Evolutionary conservation across 345 rosid species (phyloP).

Genomic region (Sisymbrium irio): DNA sequence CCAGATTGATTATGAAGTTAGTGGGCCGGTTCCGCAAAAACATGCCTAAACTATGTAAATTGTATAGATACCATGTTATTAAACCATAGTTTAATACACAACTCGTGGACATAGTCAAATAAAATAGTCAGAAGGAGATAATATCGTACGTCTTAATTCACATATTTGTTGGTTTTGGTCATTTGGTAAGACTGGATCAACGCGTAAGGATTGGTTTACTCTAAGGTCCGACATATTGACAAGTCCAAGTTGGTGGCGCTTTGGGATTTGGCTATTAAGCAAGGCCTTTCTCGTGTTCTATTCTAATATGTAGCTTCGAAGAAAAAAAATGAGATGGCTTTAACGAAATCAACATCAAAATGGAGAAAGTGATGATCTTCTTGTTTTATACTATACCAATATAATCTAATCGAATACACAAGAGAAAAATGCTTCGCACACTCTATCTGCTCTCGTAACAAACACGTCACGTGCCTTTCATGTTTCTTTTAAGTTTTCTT

Average conservation of each 20-base stretch:
- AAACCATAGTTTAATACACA: not conserved
- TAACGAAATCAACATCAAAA: not conserved
- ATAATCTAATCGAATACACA: not conserved
- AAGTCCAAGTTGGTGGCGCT: not conserved
- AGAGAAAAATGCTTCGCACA: not conserved
- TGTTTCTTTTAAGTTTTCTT: too few species aligned
- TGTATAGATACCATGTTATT: not conserved
- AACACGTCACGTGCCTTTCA: too few species aligned
- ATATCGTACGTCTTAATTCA: not conserved
- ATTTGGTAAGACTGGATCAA: not conserved
- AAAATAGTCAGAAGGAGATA: not conserved
- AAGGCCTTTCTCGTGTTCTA: not conserved
- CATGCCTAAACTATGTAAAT: not conserved
- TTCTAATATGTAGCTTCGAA: not conserved
- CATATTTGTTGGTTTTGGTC: conserved; percentile 3
- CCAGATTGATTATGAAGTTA: not conserved
- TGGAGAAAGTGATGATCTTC: not conserved
- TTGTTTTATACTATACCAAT: not conserved
- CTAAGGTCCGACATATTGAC: not conserved
- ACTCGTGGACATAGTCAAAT: not conserved
- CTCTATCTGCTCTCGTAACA: not conserved
- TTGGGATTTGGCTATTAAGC: not conserved
- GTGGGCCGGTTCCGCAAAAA: conserved; percentile 10
- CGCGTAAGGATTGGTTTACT: not conserved
- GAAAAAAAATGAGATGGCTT: not conserved